Conservation (phyloP, 1,284 basidiomycete genomes). For the Bjerkandera adusta region DNA sequence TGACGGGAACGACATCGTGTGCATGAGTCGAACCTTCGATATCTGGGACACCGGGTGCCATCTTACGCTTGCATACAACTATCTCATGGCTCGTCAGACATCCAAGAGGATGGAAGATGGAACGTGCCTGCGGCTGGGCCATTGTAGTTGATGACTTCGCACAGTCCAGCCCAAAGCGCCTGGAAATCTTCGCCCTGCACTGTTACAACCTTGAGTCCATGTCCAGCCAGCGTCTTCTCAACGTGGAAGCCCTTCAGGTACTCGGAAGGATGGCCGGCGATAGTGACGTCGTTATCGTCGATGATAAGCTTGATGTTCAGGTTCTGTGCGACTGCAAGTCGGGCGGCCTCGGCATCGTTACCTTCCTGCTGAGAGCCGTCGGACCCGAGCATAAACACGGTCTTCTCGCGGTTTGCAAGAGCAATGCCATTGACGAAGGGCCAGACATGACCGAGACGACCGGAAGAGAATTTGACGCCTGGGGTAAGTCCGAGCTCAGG, state of each 20-base stretch:
- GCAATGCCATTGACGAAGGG: slow-evolving; percentile 80
- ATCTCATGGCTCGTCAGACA: slow-evolving; percentile 10
- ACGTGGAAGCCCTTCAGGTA: slow-evolving; percentile 79
- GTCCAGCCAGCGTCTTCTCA: slow-evolving; percentile 70
- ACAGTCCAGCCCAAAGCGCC: slow-evolving; percentile 66
- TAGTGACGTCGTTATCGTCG: slow-evolving; percentile 87
- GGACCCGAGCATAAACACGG: slow-evolving; percentile 79
- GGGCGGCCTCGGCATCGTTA: slow-evolving; percentile 84
- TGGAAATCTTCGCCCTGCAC: slow-evolving; percentile 79
- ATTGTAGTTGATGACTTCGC: slow-evolving; percentile 49
- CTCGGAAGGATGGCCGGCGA: slow-evolving; percentile 80
- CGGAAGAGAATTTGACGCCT: slow-evolving; percentile 85
- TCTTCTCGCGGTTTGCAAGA: slow-evolving; percentile 73
- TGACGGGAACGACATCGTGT: slow-evolving; percentile 82
- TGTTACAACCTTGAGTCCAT: slow-evolving; percentile 72
- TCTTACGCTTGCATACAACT: slow-evolving; percentile 73
- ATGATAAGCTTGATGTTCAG: slow-evolving; percentile 83
- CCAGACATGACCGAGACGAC: slow-evolving; percentile 84
- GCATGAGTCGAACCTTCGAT: slow-evolving; percentile 78
- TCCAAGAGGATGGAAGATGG: background rate
- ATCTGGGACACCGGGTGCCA: slow-evolving; percentile 78
- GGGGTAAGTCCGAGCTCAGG: slow-evolving; percentile 84
- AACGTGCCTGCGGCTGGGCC: slow-evolving; percentile 75
- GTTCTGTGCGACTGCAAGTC: slow-evolving; percentile 77
- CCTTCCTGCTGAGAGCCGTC: slow-evolving; percentile 90